Evolutionary conservation across 2,329 filamentous ascomycete species (phyloP).

Genomic region (Didymella keratinophila): DNA sequence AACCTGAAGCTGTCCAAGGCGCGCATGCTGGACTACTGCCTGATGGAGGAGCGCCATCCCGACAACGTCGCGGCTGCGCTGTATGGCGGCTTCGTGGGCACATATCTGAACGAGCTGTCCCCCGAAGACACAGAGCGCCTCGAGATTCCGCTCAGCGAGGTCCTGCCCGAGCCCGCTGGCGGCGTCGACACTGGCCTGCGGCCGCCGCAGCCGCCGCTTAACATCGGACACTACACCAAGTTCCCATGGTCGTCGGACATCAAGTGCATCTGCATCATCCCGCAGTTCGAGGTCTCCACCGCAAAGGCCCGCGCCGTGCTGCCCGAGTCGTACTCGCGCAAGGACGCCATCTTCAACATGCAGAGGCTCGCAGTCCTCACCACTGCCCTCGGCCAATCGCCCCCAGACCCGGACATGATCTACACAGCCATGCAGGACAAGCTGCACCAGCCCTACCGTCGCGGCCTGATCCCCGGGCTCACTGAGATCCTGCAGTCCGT

Average conservation of each 20-base stretch:
- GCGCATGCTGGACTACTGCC: constrained; percentile 89
- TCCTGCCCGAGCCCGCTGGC: constrained; percentile 87
- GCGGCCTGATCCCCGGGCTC: constrained; percentile 88
- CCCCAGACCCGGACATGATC: constrained; percentile 91
- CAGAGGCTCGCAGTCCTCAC: constrained; percentile 92
- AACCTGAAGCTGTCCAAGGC: constrained; percentile 78
- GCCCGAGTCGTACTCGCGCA: constrained; percentile 78
- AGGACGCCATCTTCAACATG: constrained; percentile 93
- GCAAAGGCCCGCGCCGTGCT: constrained; percentile 87
- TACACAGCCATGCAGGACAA: constrained; percentile 99
- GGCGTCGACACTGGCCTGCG: constrained; percentile 87
- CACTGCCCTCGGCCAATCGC: constrained; percentile 85
- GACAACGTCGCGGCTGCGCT: constrained; percentile 83
- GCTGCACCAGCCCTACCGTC: constrained; percentile 94
- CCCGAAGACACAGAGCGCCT: constrained; percentile 88
- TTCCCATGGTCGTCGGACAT: constrained; percentile 94
- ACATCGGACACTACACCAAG: constrained; percentile 95
- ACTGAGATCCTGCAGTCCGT: constrained; percentile 90
- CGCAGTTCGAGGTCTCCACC: constrained; percentile 94
- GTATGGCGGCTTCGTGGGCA: constrained; percentile 96
- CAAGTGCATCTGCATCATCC: constrained; percentile 96
- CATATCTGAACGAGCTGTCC: constrained; percentile 90
- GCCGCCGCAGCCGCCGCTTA: constrained; percentile 86
- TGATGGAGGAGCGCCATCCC: constrained; percentile 80
- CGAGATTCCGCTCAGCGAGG: constrained; percentile 94